These are phyloP conservation scores for Erysimum cheiranthoides DNA, from an alignment of 345 rosid species.

Conservation along the genomic window DNA sequence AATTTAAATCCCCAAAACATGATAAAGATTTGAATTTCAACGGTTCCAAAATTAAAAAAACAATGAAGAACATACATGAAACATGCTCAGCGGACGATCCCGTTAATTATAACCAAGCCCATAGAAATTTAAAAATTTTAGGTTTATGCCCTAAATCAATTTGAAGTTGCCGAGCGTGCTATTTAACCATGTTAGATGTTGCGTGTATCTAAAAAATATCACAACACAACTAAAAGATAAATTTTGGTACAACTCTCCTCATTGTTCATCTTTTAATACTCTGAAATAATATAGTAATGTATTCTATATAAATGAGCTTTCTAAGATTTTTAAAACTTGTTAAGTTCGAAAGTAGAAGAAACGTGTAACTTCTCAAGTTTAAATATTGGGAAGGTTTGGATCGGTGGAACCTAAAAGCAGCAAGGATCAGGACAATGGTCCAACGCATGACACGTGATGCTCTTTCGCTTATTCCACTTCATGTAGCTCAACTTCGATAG, in stretches of 20 bases:
- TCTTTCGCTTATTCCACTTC: slow-evolving; percentile 18
- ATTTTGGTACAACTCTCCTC: slow-evolving; percentile 17
- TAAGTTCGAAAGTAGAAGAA: slow-evolving; percentile 18
- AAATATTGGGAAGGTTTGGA: slow-evolving; percentile 24
- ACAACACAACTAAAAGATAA: slow-evolving; percentile 7
- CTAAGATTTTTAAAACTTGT: neutral
- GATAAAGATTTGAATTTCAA: neutral
- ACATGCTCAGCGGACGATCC: slow-evolving; percentile 5
- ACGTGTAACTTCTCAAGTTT: slow-evolving; percentile 25
- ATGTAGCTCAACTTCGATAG: slow-evolving; percentile 25
- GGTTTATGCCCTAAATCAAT: slow-evolving; percentile 11
- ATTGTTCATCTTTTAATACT: neutral
- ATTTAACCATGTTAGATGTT: slow-evolving; percentile 30
- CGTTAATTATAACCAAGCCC: slow-evolving; percentile 20
- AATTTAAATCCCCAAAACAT: neutral
- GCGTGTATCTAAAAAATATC: slow-evolving; percentile 31
- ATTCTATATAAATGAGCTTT: neutral
- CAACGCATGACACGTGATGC: slow-evolving; percentile 36
- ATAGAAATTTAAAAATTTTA: neutral
- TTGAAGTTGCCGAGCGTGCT: slow-evolving; percentile 2
- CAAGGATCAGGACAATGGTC: slow-evolving; percentile 37
- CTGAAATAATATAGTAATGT: neutral
- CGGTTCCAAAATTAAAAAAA: neutral
- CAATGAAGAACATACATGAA: slow-evolving; percentile 11
- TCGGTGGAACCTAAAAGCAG: slow-evolving; percentile 32